A percentile compares a stretch with the other conserved stretches of the same genome.
phyloP scores from a whole-genome alignment of 768 basidiomycete genomes.

The Clavulina sp. region DNA sequence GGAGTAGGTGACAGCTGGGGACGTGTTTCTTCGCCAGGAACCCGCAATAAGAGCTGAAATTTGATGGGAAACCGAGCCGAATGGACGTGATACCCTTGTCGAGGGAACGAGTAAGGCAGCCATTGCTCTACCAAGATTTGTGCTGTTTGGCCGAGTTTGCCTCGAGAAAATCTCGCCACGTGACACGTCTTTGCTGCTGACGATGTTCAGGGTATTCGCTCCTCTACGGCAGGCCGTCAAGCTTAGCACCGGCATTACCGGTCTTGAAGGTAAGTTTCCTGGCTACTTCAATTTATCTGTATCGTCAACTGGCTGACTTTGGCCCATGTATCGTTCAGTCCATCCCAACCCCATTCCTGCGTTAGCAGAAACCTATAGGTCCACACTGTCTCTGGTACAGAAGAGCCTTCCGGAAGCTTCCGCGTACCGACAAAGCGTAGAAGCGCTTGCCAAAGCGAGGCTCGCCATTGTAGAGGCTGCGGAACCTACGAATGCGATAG shows the following conservation, averaged over 20 bases:
- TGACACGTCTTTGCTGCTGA: too few relatives aligned
- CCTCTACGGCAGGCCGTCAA: conserved; percentile 31
- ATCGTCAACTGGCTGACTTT: background rate
- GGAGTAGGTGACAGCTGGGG: too few relatives aligned
- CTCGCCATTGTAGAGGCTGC: conserved; percentile 53
- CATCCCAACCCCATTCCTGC: conserved; percentile 74
- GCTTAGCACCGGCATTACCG: conserved; percentile 70
- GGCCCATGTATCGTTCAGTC: conserved; percentile 22
- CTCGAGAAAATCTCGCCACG: too few relatives aligned
- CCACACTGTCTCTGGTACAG: conserved; percentile 51
- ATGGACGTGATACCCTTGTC: too few relatives aligned
- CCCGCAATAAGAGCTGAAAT: too few relatives aligned
- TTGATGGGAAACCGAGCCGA: too few relatives aligned
- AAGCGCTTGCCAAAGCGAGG: conserved; percentile 68
- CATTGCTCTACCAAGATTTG: background rate
- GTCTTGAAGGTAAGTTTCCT: conserved; percentile 27
- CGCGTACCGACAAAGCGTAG: conserved; percentile 77
- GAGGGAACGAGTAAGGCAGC: too few relatives aligned
- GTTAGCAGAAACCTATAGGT: conserved; percentile 54
- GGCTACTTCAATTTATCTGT: background rate
- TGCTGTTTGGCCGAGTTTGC: too few relatives aligned
- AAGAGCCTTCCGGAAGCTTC: conserved; percentile 55
- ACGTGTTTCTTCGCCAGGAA: too few relatives aligned
- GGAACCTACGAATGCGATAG: conserved; percentile 16
- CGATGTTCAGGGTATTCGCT: conserved; percentile 42